A percentile compares a stretch with the other conserved stretches of the same genome.
phyloP scores from a whole-genome alignment of 768 basidiomycete genomes.

The Leccinum imitatum region DNA sequence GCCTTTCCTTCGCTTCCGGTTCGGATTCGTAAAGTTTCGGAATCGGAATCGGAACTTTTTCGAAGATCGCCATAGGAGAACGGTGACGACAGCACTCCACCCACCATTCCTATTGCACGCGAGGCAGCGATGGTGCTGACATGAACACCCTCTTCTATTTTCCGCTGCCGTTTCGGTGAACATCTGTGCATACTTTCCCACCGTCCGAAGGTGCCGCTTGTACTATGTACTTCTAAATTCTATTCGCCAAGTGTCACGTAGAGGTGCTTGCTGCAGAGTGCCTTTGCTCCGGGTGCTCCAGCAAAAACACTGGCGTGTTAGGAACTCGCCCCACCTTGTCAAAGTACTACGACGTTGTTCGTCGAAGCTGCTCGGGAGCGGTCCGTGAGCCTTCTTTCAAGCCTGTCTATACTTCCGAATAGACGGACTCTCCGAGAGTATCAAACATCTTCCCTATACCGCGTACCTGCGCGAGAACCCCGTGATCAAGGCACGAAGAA shows the following conservation, averaged over 20 bases:
- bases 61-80: too few species aligned
- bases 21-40: too few species aligned
- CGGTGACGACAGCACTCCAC: too few species aligned
- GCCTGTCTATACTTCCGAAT: conserved; percentile 59
- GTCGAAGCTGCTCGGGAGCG: conserved; percentile 48
- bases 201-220: too few species aligned
- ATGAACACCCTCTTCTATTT: too few species aligned
- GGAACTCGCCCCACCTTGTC: conserved; percentile 73
- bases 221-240: background rate
- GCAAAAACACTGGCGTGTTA: conserved; percentile 76
- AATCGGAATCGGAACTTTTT: too few species aligned
- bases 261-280: conserved; percentile 68
- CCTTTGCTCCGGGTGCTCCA: conserved; percentile 69
- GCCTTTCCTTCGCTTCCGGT: too few species aligned
- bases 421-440: conserved; percentile 74
- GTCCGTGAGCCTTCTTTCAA: conserved; percentile 42
- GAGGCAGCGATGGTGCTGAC: too few species aligned
- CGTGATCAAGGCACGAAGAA: background rate
- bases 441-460: conserved; percentile 92
- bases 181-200: too few species aligned
- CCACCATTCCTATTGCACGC: too few species aligned
- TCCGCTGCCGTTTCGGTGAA: too few species aligned
- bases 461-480: conserved; percentile 53
- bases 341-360: conserved; percentile 69
- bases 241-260: conserved; percentile 44